Base-by-base conservation (phyloP, 805 yeast species). In the Ogataea pini region DNA sequence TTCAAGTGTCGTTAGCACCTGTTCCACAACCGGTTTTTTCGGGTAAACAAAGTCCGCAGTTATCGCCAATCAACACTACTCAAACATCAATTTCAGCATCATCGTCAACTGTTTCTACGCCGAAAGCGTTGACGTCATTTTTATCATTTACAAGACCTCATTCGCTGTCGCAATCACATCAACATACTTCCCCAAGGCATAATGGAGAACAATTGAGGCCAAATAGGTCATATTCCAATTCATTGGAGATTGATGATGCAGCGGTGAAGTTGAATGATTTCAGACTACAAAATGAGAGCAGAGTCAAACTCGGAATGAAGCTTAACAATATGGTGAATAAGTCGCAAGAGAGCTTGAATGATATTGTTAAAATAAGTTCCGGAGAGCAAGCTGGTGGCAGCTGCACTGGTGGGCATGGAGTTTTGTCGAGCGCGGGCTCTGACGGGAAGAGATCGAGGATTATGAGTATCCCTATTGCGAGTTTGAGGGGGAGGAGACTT, bases 401-500 rank as follows among this genome's bases (percentile, higher is more conserved):
- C 13, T 17, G 37, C 31, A 28, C 8, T 17, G n/a, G n/a, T 4
- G 37, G 24, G 37, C 10, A 17, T 8, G 24, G 24, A 19, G 20
- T 17, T 36, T 22, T 16, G 29, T n/a, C 42, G 7, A 38, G n/a
- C 32, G 12, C 34, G 34, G 34, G 34, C 34, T 31, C 34, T n/a
- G 34, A 31, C 16, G 42, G 33, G 5, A 54, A 59, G 20, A 56
- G 43, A 25, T 61, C 67, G 13, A 58, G 58, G 34, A 47, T 66
- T 9, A 49, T 67, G 29, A 65, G 68, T 47, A 64, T 67, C 41
- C 69, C 69, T 7, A 63, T 67, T 20, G 55, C 68, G 29, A 65
- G 68, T 41, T 49, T 64, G 19, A 56, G 64, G 36, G 43, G 49
- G 18, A 48, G 58, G 48, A 55, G 50, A 37, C 16, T 42, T n/a